phyloP scores from a whole-genome alignment of 805 yeast species.

The Hanseniaspora taiwanica region DNA sequence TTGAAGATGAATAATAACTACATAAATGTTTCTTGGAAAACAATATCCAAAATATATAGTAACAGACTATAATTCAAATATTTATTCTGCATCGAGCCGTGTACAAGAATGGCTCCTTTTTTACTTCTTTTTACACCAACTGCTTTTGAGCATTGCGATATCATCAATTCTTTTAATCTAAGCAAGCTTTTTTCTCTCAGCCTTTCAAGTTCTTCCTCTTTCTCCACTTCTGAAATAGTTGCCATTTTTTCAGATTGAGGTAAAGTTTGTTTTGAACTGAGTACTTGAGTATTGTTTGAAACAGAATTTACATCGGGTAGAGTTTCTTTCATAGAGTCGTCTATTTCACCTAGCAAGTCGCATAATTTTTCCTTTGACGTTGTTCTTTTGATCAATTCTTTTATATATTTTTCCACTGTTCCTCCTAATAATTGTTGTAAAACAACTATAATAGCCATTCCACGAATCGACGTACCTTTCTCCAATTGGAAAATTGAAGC shows the following conservation, averaged over 20 bases:
- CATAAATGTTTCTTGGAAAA: conserved; percentile 29
- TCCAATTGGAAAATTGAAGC: conserved; percentile 56
- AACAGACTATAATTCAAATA: conserved; percentile 52
- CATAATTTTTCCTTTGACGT: conserved; percentile 28
- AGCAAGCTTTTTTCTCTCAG: conserved; percentile 27
- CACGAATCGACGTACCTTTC: conserved; percentile 59
- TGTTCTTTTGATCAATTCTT: conserved; percentile 23
- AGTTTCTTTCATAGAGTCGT: conserved; percentile 23
- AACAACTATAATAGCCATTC: conserved; percentile 67
- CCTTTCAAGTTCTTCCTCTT: conserved; percentile 32
- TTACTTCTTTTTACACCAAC: conserved; percentile 58
- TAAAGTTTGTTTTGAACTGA: no score
- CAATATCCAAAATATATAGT: conserved; percentile 43
- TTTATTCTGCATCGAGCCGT: conserved; percentile 63
- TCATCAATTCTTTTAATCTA: conserved; percentile 42
- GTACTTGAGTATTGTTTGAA: conserved; percentile 35
- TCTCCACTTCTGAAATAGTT: conserved; percentile 34
- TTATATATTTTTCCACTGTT: conserved; percentile 61
- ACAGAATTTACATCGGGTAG: conserved; percentile 28
- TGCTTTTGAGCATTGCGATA: conserved; percentile 54
- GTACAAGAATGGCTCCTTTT: conserved; percentile 46
- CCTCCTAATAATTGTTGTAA: conserved; percentile 81
- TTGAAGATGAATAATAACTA: background rate
- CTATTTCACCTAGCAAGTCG: conserved; percentile 27
- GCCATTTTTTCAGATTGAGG: conserved; percentile 29